These are phyloP conservation scores for Solanum bulbocastanum DNA, from an alignment of 257 asterid species.

Conservation along the genomic window DNA sequence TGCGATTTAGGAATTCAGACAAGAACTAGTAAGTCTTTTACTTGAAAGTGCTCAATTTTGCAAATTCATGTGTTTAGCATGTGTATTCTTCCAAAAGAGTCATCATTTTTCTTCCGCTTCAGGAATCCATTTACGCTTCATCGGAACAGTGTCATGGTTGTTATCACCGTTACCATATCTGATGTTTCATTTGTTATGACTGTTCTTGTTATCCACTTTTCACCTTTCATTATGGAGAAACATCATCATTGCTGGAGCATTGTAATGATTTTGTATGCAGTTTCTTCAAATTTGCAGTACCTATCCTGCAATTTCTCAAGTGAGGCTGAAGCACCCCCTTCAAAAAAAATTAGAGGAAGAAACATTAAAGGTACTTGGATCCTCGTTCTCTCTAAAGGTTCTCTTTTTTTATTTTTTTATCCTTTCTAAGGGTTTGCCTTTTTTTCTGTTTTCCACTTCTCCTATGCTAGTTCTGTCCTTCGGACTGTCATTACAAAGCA, in stretches of 20 bases:
- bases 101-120: background rate
- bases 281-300: conserved; percentile 26
- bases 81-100: background rate
- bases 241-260: background rate
- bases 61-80: background rate
- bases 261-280: background rate
- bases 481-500: background rate
- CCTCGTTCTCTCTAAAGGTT: background rate
- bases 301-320: conserved; percentile 20
- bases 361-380: conserved; percentile 33
- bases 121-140: background rate
- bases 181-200: background rate
- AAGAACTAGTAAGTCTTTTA: conserved; percentile 28
- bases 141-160: background rate
- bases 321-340: conserved; percentile 27
- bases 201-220: background rate
- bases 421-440: background rate
- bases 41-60: background rate
- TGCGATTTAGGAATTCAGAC: conserved; percentile 23
- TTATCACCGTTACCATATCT: background rate
- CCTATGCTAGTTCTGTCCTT: background rate
- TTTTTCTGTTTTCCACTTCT: background rate
- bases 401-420: background rate
- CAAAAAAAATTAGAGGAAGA: conserved; percentile 56
- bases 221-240: background rate